A percentile compares a stretch with the other conserved stretches of the same genome.
phyloP scores from a whole-genome alignment of 1,284 basidiomycete species.

The Sanghuangporus baumii region DNA sequence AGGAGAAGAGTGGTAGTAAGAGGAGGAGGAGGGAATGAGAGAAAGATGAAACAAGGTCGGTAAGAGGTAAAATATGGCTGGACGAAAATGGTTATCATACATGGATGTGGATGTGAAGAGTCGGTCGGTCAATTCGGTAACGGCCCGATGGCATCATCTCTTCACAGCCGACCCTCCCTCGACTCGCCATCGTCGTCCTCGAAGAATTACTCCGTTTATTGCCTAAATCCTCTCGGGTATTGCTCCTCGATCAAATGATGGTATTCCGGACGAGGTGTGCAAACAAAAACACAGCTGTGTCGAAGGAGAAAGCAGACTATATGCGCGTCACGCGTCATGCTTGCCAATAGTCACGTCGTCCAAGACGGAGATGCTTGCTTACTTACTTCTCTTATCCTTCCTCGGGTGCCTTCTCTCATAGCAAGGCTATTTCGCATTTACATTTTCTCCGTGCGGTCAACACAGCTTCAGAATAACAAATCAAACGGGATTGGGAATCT shows the following conservation, averaged over 20 bases:
- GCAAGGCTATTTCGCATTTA: background rate
- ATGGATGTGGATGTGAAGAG: constrained; percentile 25
- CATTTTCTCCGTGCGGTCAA: background rate
- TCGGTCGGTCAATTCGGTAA: background rate
- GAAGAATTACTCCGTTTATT: background rate
- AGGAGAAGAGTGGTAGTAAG: constrained; percentile 22
- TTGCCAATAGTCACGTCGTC: background rate
- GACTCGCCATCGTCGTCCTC: background rate
- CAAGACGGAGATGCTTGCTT: background rate
- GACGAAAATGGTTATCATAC: background rate
- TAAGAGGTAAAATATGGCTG: constrained; percentile 45
- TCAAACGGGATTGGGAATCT: no score
- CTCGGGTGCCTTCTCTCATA: background rate
- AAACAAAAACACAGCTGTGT: background rate
- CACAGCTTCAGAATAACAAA: no score
- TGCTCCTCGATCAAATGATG: background rate
- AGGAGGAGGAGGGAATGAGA: constrained; percentile 14
- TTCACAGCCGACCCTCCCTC: background rate
- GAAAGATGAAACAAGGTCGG: constrained; percentile 60
- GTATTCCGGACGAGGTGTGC: background rate
- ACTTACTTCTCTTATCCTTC: background rate
- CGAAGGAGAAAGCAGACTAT: background rate
- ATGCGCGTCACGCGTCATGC: background rate
- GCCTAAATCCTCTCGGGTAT: background rate
- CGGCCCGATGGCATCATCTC: background rate